phyloP scores from a whole-genome alignment of 805 yeast genomes.

The Hanseniaspora vineae region DNA sequence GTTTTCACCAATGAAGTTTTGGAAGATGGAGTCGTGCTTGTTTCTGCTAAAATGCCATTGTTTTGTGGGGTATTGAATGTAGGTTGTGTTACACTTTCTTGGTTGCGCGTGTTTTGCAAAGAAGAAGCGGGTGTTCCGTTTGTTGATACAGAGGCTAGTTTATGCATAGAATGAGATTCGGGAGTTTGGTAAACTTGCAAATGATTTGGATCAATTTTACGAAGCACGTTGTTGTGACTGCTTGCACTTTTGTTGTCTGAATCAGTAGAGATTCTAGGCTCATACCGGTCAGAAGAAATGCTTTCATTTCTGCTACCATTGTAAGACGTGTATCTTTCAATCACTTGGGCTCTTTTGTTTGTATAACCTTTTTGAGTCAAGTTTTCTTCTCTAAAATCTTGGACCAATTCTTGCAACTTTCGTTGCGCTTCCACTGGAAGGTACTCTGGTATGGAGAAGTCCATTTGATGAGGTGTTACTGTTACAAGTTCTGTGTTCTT shows the following conservation, averaged over 20 bases:
- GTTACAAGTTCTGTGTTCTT: not conserved
- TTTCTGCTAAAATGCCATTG: not conserved
- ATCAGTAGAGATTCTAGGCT: not conserved
- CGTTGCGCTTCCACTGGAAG: constrained; percentile 25
- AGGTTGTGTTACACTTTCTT: not conserved
- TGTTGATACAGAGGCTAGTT: too few relatives aligned
- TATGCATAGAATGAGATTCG: too few relatives aligned
- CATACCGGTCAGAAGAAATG: not conserved
- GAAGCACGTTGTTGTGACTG: not conserved
- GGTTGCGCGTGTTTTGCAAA: too few relatives aligned
- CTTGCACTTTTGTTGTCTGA: not conserved
- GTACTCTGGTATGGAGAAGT: constrained; percentile 34
- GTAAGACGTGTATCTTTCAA: constrained; percentile 11
- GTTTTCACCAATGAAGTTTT: not conserved
- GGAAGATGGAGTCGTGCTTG: not conserved
- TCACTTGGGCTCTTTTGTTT: constrained; percentile 32
- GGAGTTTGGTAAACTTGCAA: too few relatives aligned
- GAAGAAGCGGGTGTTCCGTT: too few relatives aligned
- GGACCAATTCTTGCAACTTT: constrained; percentile 29
- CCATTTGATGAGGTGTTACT: constrained; percentile 21
- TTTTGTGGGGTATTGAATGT: not conserved
- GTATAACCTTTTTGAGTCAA: constrained; percentile 62
- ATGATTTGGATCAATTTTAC: too few relatives aligned
- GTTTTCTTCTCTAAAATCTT: constrained; percentile 53
- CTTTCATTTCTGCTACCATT: not conserved